Evolutionary conservation across 2,329 filamentous ascomycete species (phyloP), one percentile per base, ranked within the genome.

Genomic region (Diaporthe australafricana): DNA sequence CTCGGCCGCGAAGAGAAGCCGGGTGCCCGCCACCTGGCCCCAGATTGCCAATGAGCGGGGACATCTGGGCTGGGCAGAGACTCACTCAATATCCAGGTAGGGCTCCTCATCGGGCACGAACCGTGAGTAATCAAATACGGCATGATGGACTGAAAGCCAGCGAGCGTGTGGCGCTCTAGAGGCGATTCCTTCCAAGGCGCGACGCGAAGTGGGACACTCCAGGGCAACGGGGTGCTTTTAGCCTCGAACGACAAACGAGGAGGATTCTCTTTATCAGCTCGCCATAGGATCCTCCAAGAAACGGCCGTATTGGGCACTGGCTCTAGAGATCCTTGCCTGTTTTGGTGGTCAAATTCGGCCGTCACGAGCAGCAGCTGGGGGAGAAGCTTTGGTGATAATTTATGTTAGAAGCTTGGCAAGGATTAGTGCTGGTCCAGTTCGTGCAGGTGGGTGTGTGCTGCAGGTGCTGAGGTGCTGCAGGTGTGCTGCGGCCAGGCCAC

Each of bases 391-490:
- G 60, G 60, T 7, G 9, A 45, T 38, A 50, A 30, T 50, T 65
- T 65, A 65, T 45, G 50, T 27, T 27, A 50, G 60, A 65, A 65
- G 45, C 60, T 65, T 65, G 45, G 45, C 60, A 65, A 27, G 60
- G 60, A 65, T 65, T 65, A 38, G 60, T 20, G 20, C 20, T 30
- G 38, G 45, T 50, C 60, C 38, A 50, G 60, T 63, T 50, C 60
- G 60, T 20, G 60, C 27, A 48, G n/a, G n/a, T n/a, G n/a, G n/a
- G 60, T 22, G 27, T 63, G 60, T n/a, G n/a, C n/a, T n/a, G n/a
- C n/a, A n/a, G n/a, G n/a, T n/a, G n/a, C n/a, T n/a, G n/a, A n/a
- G n/a, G n/a, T n/a, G n/a, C n/a, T n/a, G n/a, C n/a, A n/a, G n/a
- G 60, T 22, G 27, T 63, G 60, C 60, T 32, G 60, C 60, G 30